Evolutionary conservation across 768 basidiomycete genomes (phyloP).

Genomic region (Pholiota molesta): DNA sequence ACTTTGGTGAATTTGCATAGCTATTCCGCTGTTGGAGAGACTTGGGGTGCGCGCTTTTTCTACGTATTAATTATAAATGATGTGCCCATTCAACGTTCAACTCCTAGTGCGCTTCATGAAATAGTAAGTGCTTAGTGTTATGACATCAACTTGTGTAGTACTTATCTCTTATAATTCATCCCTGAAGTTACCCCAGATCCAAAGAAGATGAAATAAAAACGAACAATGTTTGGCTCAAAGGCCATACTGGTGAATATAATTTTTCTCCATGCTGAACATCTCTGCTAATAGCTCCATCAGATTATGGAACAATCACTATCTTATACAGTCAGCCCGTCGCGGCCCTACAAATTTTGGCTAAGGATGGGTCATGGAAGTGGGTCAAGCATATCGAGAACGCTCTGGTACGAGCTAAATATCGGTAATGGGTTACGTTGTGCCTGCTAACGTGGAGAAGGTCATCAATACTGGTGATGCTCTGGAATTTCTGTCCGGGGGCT

Average conservation of each 20-base stretch:
- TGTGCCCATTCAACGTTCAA: no score
- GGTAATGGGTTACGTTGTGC: neutral
- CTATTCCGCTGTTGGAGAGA: conserved; percentile 43
- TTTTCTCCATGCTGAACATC: neutral
- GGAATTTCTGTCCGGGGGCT: conserved; percentile 64
- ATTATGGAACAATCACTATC: conserved; percentile 58
- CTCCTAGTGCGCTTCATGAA: conserved; percentile 63
- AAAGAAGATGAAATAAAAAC: conserved; percentile 53
- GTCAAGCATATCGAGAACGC: conserved; percentile 63
- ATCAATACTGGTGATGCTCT: conserved; percentile 63
- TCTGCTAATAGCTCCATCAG: conserved; percentile 23
- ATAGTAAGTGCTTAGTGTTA: conserved; percentile 39
- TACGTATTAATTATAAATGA: neutral
- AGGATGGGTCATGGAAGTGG: conserved; percentile 58
- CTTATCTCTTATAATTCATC: neutral
- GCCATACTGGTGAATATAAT: conserved; percentile 49
- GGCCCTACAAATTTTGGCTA: conserved; percentile 57
- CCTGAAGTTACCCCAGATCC: conserved; percentile 49
- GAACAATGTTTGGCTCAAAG: conserved; percentile 61
- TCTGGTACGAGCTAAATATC: conserved; percentile 28
- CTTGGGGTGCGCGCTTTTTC: conserved; percentile 34
- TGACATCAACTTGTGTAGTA: neutral
- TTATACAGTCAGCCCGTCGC: conserved; percentile 65
- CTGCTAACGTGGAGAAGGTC: conserved; percentile 35
- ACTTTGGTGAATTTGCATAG: conserved; percentile 48